Evolutionary conservation across 2,329 filamentous ascomycete genomes (phyloP).

Genomic region (Shiraia bambusicola): DNA sequence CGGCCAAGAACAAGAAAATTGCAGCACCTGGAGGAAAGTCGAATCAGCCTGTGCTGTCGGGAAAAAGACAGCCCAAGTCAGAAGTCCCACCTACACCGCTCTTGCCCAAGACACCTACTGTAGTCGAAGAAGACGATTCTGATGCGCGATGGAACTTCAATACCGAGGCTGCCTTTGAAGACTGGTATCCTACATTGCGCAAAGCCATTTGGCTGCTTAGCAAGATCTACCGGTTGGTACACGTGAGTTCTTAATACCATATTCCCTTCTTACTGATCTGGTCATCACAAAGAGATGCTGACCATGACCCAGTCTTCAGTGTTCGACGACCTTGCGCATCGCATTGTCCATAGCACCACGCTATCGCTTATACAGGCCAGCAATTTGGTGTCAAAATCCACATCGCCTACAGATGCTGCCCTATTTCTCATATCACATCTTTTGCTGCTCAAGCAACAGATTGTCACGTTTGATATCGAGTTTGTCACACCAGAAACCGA

Average conservation of each 20-base stretch:
- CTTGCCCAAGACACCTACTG: conserved; percentile 52
- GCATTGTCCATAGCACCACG: conserved; percentile 89
- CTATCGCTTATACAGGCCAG: conserved; percentile 78
- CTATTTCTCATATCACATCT: conserved; percentile 95
- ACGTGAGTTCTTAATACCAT: conserved; percentile 50
- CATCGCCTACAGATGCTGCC: conserved; percentile 72
- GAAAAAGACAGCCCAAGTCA: conserved; percentile 52
- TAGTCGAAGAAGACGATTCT: conserved; percentile 54
- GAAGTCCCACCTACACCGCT: conserved; percentile 36
- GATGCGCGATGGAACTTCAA: conserved; percentile 57
- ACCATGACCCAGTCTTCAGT: conserved; percentile 57
- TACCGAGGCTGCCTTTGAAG: conserved; percentile 57
- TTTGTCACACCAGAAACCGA: conserved; percentile 62
- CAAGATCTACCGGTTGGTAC: conserved; percentile 69
- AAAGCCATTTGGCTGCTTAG: conserved; percentile 70
- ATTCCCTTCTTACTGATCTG: neutral
- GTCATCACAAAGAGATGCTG: neutral
- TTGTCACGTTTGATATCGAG: conserved; percentile 93
- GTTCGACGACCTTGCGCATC: conserved; percentile 71
- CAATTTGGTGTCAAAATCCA: conserved; percentile 64
- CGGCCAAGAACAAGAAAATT: conserved; percentile 52
- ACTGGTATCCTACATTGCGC: conserved; percentile 67
- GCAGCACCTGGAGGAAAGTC: conserved; percentile 46
- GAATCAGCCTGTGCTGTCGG: conserved; percentile 53
- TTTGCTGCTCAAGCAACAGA: conserved; percentile 91